Percentiles rank a stretch among this genome's conserved stretches.
These are phyloP conservation scores for Solanum neorickii DNA, from an alignment of 257 asterid species.

Conservation along the genomic window DNA sequence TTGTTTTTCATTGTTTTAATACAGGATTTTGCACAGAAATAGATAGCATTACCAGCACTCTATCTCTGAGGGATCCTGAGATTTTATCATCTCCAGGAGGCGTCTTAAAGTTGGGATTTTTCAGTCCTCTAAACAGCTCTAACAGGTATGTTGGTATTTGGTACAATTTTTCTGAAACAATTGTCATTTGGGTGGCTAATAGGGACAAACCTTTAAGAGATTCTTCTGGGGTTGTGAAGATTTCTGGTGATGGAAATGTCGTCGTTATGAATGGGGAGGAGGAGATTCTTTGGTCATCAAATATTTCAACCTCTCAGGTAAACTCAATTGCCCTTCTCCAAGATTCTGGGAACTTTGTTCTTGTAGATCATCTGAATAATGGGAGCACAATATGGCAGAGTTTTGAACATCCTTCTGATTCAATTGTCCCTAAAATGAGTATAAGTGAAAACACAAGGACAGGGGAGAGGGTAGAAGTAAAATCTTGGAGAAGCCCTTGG, in stretches of 20 bases:
- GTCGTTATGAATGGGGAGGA: background rate
- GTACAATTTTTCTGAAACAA: conserved; percentile 14
- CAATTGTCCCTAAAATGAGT: conserved; percentile 22
- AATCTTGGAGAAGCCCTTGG: conserved; percentile 29
- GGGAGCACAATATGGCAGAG: conserved; percentile 27
- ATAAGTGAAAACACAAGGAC: conserved; percentile 21
- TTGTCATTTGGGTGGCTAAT: conserved; percentile 5
- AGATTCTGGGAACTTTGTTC: background rate
- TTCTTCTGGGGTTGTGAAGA: background rate
- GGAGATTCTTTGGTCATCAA: background rate
- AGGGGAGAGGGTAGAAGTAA: conserved; percentile 12
- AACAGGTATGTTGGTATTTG: conserved; percentile 27
- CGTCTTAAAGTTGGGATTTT: conserved; percentile 25
- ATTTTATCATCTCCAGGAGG: conserved; percentile 7
- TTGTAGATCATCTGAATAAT: conserved; percentile 4
- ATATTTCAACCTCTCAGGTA: background rate
- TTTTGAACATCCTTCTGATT: conserved; percentile 21
- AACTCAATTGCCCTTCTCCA: background rate
- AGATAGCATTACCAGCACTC: conserved; percentile 13
- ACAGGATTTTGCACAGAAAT: conserved; percentile 9
- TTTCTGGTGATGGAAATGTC: background rate
- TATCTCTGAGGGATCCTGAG: conserved; percentile 10
- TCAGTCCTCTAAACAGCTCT: conserved; percentile 20
- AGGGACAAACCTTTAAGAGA: background rate
- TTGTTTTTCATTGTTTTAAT: background rate